A percentile compares a stretch with the other conserved stretches of the same genome.
Conservation (phyloP, 306 rosid genomes). For the Trichosanthes truncata region DNA sequence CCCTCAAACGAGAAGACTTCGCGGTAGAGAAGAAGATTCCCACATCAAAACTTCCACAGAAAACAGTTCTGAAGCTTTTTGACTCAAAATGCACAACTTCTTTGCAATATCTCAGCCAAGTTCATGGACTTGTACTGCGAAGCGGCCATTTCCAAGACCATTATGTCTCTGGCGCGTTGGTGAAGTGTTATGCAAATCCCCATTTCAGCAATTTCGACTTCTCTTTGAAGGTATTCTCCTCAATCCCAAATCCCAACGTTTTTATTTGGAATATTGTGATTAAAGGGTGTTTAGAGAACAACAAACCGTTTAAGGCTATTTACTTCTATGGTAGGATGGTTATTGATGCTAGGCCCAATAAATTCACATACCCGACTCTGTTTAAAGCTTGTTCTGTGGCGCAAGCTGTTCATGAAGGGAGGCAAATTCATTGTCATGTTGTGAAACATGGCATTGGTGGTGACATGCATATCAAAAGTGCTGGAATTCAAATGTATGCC, state of each 20-base stretch:
- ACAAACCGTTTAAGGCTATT: conserved; percentile 21
- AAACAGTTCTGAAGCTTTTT: conserved; percentile 33
- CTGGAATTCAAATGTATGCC: conserved; percentile 58
- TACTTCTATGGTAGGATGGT: conserved; percentile 32
- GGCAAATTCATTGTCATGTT: conserved; percentile 42
- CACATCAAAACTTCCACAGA: conserved; percentile 35
- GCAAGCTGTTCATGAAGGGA: conserved; percentile 32
- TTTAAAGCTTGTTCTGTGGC: conserved; percentile 39
- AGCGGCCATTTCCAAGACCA: conserved; percentile 49
- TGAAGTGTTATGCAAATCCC: conserved; percentile 31
- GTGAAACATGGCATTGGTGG: conserved; percentile 31
- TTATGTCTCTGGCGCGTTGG: conserved; percentile 38
- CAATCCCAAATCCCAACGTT: conserved; percentile 43
- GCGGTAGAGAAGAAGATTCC: conserved; percentile 12
- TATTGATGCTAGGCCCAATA: conserved; percentile 40
- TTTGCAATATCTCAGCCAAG: conserved; percentile 31
- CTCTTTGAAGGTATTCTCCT: conserved; percentile 36
- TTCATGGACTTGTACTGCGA: conserved; percentile 33
- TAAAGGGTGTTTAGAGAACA: conserved; percentile 39
- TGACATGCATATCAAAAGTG: conserved; percentile 42
- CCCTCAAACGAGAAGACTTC: conserved; percentile 6
- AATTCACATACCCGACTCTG: conserved; percentile 46
- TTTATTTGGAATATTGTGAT: conserved; percentile 48
- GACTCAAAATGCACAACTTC: conserved; percentile 35
- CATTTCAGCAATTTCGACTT: conserved; percentile 23